These are phyloP conservation scores for Chaetomium strumarium DNA, from an alignment of 2,329 filamentous ascomycete species.

Conservation along the genomic window DNA sequence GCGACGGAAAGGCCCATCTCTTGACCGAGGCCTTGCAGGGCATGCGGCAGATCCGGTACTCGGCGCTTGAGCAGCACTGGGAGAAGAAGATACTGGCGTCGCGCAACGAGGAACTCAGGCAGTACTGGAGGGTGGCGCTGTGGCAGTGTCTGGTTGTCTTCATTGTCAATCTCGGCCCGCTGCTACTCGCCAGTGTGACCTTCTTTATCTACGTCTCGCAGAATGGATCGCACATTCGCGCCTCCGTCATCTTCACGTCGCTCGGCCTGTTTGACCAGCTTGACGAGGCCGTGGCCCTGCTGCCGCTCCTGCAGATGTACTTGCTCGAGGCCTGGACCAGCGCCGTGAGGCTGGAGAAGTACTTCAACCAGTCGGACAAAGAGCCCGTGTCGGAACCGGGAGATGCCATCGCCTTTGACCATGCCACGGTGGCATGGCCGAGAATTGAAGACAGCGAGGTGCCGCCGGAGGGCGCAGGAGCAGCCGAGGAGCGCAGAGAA, in stretches of 20 bases:
- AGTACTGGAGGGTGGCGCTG: constrained; percentile 30
- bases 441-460: constrained; percentile 27
- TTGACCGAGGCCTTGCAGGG: constrained; percentile 33
- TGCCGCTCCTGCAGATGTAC: constrained; percentile 32
- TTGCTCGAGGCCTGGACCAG: constrained; percentile 34
- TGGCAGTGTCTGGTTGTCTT: constrained; percentile 30
- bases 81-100: constrained; percentile 32
- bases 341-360: constrained; percentile 31
- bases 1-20: constrained; percentile 32
- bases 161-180: constrained; percentile 29
- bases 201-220: constrained; percentile 31
- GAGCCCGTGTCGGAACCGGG: constrained; percentile 24
- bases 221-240: constrained; percentile 28
- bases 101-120: constrained; percentile 32
- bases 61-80: constrained; percentile 32
- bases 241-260: constrained; percentile 33
- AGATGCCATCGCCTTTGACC: constrained; percentile 26
- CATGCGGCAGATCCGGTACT: constrained; percentile 36
- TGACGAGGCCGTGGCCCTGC: constrained; percentile 29
- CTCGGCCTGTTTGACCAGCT: constrained; percentile 33
- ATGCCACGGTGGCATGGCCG: constrained; percentile 33
- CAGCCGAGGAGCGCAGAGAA: constrained; percentile 19
- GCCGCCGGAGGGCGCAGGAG: constrained; percentile 7
- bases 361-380: constrained; percentile 30
- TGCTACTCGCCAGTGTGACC: constrained; percentile 31